These are phyloP conservation scores for Arthrocladium fulminans DNA, from an alignment of 2,329 filamentous ascomycete species.

Conservation along the genomic window DNA sequence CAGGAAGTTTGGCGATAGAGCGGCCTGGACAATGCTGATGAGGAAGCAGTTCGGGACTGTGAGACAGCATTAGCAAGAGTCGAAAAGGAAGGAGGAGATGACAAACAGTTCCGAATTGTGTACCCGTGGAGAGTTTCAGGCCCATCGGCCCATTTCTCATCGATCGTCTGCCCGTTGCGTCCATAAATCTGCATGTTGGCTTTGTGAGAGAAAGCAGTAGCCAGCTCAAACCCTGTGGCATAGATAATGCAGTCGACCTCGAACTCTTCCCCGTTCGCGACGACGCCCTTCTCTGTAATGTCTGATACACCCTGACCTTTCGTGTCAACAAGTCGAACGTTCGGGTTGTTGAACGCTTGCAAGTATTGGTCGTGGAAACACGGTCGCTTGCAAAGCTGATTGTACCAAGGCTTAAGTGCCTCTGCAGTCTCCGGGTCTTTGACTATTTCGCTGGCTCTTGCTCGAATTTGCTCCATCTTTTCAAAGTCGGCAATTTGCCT, in stretches of 20 bases:
- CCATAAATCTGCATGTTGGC: conserved; percentile 24
- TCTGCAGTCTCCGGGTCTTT: conserved; percentile 31
- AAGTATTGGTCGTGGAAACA: conserved; percentile 55
- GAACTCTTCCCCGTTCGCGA: conserved; percentile 42
- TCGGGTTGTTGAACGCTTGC: conserved; percentile 47
- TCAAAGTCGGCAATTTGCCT: conserved; percentile 17
- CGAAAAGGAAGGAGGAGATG: no score
- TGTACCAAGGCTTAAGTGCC: conserved; percentile 1
- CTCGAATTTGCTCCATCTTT: conserved; percentile 27
- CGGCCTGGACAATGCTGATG: conserved; percentile 16
- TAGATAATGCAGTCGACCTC: conserved; percentile 41
- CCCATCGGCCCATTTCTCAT: conserved; percentile 22
- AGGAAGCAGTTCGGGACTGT: conserved; percentile 19
- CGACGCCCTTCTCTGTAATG: conserved; percentile 40
- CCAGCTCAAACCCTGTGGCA: conserved; percentile 36
- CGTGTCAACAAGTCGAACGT: conserved; percentile 55
- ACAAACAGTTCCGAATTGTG: conserved; percentile 13
- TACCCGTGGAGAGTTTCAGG: conserved; percentile 16
- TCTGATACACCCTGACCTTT: conserved; percentile 43
- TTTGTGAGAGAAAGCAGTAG: conserved; percentile 11
- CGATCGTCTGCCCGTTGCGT: conserved; percentile 20
- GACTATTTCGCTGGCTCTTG: conserved; percentile 44
- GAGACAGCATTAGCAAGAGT: no score
- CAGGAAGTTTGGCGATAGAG: conserved; percentile 16
- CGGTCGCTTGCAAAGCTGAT: conserved; percentile 32